Percentiles rank a stretch among this genome's conserved stretches.
Conservation (phyloP, 495 filamentous ascomycete species). For the Podospora appendiculata region DNA sequence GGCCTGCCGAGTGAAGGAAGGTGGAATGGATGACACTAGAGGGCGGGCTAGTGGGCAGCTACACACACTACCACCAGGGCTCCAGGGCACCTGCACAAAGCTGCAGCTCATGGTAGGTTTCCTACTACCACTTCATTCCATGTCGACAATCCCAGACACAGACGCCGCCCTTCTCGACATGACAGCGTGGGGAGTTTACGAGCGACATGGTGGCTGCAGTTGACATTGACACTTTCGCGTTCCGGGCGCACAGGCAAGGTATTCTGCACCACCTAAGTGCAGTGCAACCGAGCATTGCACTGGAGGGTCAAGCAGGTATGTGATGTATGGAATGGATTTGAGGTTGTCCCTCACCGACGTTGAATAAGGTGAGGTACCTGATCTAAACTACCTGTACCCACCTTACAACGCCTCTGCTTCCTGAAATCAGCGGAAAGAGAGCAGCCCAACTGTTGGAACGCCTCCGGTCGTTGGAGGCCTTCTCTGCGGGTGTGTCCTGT, state of each 20-base stretch:
- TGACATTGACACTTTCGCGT: conserved; percentile 9
- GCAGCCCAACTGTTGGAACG: too few relatives aligned
- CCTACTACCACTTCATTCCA: background rate
- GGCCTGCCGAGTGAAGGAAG: conserved; percentile 17
- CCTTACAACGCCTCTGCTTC: too few relatives aligned
- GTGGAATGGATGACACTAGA: conserved; percentile 4
- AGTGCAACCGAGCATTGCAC: conserved; percentile 7
- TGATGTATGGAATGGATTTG: too few relatives aligned
- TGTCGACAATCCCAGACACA: too few relatives aligned
- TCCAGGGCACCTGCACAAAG: conserved; percentile 17
- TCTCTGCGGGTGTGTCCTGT: too few relatives aligned
- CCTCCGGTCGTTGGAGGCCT: too few relatives aligned
- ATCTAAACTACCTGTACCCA: too few relatives aligned
- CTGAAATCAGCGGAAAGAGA: too few relatives aligned
- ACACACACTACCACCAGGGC: conserved; percentile 9
- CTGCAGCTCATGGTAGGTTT: conserved; percentile 13
- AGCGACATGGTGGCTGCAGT: conserved; percentile 11
- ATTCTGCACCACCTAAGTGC: conserved; percentile 13
- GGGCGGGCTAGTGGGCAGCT: conserved; percentile 4
- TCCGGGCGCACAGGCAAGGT: conserved; percentile 18
- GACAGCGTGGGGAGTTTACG: background rate
- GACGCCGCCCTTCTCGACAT: too few relatives aligned
- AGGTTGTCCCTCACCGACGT: too few relatives aligned
- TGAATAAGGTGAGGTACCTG: too few relatives aligned
- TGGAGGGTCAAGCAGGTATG: background rate